These are phyloP conservation scores for Mayamaea pseudoterrestris DNA, from an alignment of 108 stramenopile genomes.

Conservation along the genomic window DNA sequence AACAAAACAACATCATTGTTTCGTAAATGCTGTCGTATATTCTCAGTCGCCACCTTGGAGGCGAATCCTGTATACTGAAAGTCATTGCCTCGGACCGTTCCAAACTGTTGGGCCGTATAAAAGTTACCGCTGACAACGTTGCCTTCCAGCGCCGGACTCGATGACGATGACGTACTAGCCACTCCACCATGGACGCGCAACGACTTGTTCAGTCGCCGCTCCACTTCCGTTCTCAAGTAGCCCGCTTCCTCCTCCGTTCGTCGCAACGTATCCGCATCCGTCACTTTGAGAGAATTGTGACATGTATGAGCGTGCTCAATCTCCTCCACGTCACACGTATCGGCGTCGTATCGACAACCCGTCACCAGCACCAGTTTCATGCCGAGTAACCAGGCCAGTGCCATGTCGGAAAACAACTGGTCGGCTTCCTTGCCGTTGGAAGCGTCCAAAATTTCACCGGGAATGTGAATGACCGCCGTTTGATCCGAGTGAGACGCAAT, in stretches of 20 bases:
- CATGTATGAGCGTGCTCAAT: slow-evolving; percentile 21
- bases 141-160: slow-evolving; percentile 13
- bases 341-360: slow-evolving; percentile 32
- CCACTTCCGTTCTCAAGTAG: slow-evolving; percentile 49
- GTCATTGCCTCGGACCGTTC: slow-evolving; percentile 29
- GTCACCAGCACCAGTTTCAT: slow-evolving; percentile 76
- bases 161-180: neutral
- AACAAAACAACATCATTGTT: slow-evolving; percentile 45
- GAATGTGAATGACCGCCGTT: slow-evolving; percentile 70
- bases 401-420: slow-evolving; percentile 61
- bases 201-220: slow-evolving; percentile 30
- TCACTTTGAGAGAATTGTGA: slow-evolving; percentile 19
- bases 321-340: slow-evolving; percentile 5
- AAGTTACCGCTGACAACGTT: slow-evolving; percentile 54
- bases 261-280: slow-evolving; percentile 20
- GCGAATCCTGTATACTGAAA: slow-evolving; percentile 40
- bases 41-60: slow-evolving; percentile 20
- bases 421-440: slow-evolving; percentile 26
- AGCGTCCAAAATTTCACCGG: slow-evolving; percentile 39
- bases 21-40: slow-evolving; percentile 18
- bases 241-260: slow-evolving; percentile 54
- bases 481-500: slow-evolving; percentile 69
- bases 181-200: slow-evolving; percentile 25
- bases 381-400: slow-evolving; percentile 69
- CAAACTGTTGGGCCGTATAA: slow-evolving; percentile 37